Evolutionary conservation across 2,329 filamentous ascomycete genomes (phyloP).

Genomic region (Fusarium chuoi): DNA sequence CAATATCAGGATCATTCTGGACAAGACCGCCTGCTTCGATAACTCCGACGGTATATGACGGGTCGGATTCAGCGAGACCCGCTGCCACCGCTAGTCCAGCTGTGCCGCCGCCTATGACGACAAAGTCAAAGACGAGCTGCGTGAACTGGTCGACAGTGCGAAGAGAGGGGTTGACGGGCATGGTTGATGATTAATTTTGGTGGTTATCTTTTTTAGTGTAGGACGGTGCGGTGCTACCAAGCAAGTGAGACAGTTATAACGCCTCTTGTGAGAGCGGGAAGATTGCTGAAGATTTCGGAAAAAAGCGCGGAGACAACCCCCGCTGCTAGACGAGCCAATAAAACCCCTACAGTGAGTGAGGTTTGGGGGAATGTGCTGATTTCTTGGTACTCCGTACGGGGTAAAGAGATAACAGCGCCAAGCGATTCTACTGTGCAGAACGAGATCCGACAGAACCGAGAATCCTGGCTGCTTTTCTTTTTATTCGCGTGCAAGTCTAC

Average conservation of each 20-base stretch:
- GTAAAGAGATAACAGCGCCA: not conserved
- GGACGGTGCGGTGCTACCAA: not conserved
- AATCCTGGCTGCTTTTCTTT: not conserved
- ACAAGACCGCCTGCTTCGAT: constrained; percentile 49
- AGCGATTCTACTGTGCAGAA: not conserved
- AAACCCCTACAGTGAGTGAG: not conserved
- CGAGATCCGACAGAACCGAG: not conserved
- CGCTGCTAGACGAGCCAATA: not conserved
- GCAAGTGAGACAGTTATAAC: constrained; percentile 8
- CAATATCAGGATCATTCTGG: constrained; percentile 47
- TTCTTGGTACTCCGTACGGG: not conserved
- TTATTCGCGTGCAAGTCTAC: not conserved
- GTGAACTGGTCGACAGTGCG: constrained; percentile 38
- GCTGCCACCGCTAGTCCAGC: constrained; percentile 63
- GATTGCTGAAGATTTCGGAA: not conserved
- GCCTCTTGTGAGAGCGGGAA: not conserved
- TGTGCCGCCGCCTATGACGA: constrained; percentile 65
- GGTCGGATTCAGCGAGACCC: constrained; percentile 56
- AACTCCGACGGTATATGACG: constrained; percentile 45
- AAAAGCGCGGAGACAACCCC: not conserved
- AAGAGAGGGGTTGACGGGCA: constrained; percentile 3
- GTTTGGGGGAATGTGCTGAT: not conserved
- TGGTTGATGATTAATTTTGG: not conserved
- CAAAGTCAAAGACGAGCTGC: constrained; percentile 44
- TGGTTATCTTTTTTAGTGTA: not conserved